phyloP scores from a whole-genome alignment of 1,284 basidiomycete genomes.

The Marasmius tenuissimus region DNA sequence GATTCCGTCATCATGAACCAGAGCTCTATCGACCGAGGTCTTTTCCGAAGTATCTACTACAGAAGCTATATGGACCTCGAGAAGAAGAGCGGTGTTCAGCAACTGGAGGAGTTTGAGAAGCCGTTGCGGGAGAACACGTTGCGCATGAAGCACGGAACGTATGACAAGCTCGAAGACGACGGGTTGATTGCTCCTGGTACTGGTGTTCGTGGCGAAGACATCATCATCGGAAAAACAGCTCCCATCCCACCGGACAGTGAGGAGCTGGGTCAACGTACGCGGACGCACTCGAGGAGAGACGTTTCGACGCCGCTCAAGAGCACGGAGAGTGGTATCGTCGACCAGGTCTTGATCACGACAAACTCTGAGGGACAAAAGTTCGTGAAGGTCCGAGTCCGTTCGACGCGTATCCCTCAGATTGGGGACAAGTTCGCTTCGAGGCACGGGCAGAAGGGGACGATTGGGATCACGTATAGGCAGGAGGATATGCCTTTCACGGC shows the following conservation, averaged over 20 bases:
- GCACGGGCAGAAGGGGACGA: conserved; percentile 99
- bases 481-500: conserved; percentile 99
- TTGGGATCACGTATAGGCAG: conserved; percentile 98
- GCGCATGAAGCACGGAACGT: conserved; percentile 97
- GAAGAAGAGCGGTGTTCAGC: conserved; percentile 92
- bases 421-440: conserved; percentile 99
- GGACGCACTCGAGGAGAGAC: conserved; percentile 89
- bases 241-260: conserved; percentile 96
- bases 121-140: conserved; percentile 92
- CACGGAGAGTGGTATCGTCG: conserved; percentile 96
- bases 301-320: conserved; percentile 98
- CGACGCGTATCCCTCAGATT: conserved; percentile 94
- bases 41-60: conserved; percentile 99
- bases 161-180: conserved; percentile 97
- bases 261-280: conserved; percentile 93
- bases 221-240: conserved; percentile 99
- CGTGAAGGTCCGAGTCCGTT: conserved; percentile 96
- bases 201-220: conserved; percentile 95
- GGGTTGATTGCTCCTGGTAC: conserved; percentile 96
- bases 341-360: conserved; percentile 96
- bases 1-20: conserved; percentile 99
- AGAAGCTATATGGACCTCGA: conserved; percentile 98
- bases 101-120: conserved; percentile 98
- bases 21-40: conserved; percentile 94
- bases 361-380: conserved; percentile 97